Conservation (phyloP, 78 protist species). For the Dictyostelium firmibasis region DNA sequence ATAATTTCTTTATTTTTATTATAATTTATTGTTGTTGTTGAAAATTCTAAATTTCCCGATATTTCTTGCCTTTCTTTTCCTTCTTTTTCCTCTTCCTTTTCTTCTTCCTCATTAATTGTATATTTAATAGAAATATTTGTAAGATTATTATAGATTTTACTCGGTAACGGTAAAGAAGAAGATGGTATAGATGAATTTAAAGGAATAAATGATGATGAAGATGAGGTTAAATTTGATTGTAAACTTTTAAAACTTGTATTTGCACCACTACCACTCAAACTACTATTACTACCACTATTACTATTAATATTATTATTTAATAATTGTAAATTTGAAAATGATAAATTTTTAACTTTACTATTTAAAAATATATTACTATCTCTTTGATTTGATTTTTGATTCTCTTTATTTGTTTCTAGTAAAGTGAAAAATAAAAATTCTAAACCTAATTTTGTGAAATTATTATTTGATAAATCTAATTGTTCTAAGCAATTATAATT, state of each 20-base stretch:
- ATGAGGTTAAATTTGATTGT: background rate
- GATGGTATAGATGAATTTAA: background rate
- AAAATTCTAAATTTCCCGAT: background rate
- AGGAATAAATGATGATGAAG: background rate
- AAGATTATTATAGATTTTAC: background rate
- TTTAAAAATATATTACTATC: background rate
- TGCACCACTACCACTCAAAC: background rate
- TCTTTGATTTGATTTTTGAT: slow-evolving; percentile 1
- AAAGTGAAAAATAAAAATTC: slow-evolving; percentile 30
- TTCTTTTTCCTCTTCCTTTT: background rate
- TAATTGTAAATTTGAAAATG: background rate
- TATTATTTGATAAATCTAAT: slow-evolving; percentile 23
- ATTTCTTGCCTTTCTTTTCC: background rate
- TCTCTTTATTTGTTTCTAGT: background rate
- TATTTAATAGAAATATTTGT: background rate
- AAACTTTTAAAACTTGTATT: background rate
- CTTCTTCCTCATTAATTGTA: background rate
- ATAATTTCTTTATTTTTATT: background rate
- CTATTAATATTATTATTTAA: background rate
- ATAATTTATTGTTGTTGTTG: background rate
- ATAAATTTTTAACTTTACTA: background rate
- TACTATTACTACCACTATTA: background rate
- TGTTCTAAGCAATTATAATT: background rate
- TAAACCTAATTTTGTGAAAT: background rate
- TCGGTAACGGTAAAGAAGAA: background rate